phyloP scores from a whole-genome alignment of 2,329 filamentous ascomycete genomes.

The Diaporthe aspalathi region DNA sequence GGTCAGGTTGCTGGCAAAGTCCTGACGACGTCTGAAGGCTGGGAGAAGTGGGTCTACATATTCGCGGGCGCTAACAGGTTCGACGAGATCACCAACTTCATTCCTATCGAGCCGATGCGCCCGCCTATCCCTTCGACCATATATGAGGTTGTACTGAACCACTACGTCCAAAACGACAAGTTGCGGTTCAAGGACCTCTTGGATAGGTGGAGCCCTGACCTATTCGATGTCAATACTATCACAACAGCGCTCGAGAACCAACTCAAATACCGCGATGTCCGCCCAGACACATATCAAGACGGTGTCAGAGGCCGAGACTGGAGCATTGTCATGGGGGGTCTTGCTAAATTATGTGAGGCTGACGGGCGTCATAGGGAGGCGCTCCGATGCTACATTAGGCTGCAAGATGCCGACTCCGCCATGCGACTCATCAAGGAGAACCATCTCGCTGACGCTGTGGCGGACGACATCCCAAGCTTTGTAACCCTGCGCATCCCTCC shows the following conservation, averaged over 20 bases:
- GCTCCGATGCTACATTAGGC: constrained; percentile 85
- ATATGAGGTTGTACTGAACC: constrained; percentile 88
- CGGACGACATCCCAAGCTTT: constrained; percentile 90
- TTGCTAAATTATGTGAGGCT: constrained; percentile 87
- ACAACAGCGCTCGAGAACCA: constrained; percentile 85
- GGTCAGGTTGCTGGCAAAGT: constrained; percentile 87
- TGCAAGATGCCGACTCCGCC: constrained; percentile 91
- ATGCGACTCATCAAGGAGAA: constrained; percentile 88
- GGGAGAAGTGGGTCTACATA: constrained; percentile 96
- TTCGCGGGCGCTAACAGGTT: constrained; percentile 89
- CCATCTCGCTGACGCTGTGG: constrained; percentile 88
- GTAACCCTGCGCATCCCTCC: constrained; percentile 86
- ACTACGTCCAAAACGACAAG: constrained; percentile 86
- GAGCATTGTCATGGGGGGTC: constrained; percentile 86
- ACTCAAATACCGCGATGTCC: constrained; percentile 79
- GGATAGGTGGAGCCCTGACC: constrained; percentile 83
- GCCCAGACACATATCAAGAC: constrained; percentile 80
- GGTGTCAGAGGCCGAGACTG: constrained; percentile 82
- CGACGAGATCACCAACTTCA: constrained; percentile 87
- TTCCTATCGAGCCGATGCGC: constrained; percentile 80
- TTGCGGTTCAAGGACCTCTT: constrained; percentile 81
- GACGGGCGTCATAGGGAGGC: constrained; percentile 86
- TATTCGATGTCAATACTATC: constrained; percentile 84
- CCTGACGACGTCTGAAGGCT: constrained; percentile 79
- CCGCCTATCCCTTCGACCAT: constrained; percentile 84